Evolutionary conservation across 176 grass and related monocot genomes (phyloP), one percentile per base, ranked within the genome.

Genomic region (Elaeis guineensis): DNA sequence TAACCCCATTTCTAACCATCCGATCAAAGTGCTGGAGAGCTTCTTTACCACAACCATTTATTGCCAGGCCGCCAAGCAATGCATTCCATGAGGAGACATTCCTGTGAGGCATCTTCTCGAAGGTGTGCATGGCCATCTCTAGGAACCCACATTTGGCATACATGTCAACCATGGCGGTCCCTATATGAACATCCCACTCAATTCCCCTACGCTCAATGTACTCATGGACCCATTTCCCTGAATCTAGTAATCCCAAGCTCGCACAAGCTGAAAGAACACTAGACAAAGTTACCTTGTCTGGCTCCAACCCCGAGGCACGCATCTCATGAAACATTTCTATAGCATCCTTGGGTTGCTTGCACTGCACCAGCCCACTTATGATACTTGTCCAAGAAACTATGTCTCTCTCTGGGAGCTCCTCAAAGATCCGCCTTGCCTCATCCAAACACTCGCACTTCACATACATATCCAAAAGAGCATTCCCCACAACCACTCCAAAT

Each of bases 31-130:
- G 75, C 52, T 48, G n/a, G 26, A 84, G 64, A 39, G 65, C 56
- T 67, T 77, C 59, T 52, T 25, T 70, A 20, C 69, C 77, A 63
- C 61, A 52, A 24, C 85, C 72, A 54, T 89, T 72, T 67, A 66
- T 66, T 28, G 64, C 68, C 19, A 77, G 67, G 16, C 76, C 85
- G 65, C 74, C 74, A 58, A 84, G 65, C 57, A 80, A 26, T 12
- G 77, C 80, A 51, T 84, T 89, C 80, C 80, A 84, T 23, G 84
- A 79, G 20, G 69, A 77, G 25, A 77, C 63, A 7, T 80, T 83
- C 76, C 70, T 89, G 51, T 49, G 16, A 12, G 68, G 55, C 77
- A 80, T 84, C 61, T 70, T 64, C 62, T 66, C 17, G 55, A 84
- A 83, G 72, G 59, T 72, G 5, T 23, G 53, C 58, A 77, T 51